phyloP scores from a whole-genome alignment of 176 grass and related monocot species.

The Rhynchospora tenuis region DNA sequence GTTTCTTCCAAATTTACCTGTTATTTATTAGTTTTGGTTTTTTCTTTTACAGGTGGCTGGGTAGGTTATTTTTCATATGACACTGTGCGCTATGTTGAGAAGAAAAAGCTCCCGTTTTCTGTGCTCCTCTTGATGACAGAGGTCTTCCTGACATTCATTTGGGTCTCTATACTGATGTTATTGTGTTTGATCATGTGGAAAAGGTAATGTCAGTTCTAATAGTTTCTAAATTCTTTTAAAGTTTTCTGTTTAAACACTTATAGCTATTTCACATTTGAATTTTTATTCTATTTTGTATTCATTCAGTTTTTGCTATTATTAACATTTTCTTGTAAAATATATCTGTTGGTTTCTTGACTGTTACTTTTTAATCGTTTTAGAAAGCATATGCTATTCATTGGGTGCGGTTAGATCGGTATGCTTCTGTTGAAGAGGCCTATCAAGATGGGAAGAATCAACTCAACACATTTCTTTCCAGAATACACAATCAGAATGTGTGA shows the following conservation, averaged over 20 bases:
- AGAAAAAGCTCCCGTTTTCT: slow-evolving; percentile 82
- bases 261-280: neutral
- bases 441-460: slow-evolving; percentile 55
- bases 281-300: neutral
- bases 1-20: neutral
- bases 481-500: slow-evolving; percentile 79
- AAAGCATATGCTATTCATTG: slow-evolving; percentile 91
- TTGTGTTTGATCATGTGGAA: slow-evolving; percentile 89
- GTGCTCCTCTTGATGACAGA: slow-evolving; percentile 64
- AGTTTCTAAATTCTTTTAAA: no score
- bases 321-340: neutral
- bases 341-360: neutral
- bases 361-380: slow-evolving; percentile 29
- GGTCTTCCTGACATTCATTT: slow-evolving; percentile 85
- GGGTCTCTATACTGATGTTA: slow-evolving; percentile 75
- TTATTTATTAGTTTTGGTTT: neutral
- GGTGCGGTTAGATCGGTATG: slow-evolving; percentile 54
- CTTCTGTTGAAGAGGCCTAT: slow-evolving; percentile 69
- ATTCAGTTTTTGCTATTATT: neutral
- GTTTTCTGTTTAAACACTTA: neutral
- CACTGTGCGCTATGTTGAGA: slow-evolving; percentile 86
- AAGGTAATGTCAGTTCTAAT: slow-evolving; percentile 42
- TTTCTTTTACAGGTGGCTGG: slow-evolving; percentile 72
- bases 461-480: slow-evolving; percentile 59
- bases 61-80: slow-evolving; percentile 93